These are phyloP conservation scores for Alternaria sp. DNA, from an alignment of 2,329 filamentous ascomycete species.

Conservation along the genomic window DNA sequence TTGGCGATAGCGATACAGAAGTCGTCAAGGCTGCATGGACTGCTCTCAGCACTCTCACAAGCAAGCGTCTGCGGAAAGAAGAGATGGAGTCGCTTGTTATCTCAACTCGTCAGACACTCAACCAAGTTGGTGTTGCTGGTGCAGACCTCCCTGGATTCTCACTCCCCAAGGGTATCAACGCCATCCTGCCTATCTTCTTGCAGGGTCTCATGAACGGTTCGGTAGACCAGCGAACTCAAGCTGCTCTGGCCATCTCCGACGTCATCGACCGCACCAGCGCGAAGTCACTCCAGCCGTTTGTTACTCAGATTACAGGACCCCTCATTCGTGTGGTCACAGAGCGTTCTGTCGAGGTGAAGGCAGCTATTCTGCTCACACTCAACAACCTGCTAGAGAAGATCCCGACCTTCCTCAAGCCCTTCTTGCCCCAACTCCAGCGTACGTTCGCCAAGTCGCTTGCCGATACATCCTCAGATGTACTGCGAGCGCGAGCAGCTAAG, in stretches of 20 bases:
- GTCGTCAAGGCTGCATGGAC: conserved; percentile 92
- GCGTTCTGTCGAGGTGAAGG: conserved; percentile 93
- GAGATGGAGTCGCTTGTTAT: conserved; percentile 94
- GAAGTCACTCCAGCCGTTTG: conserved; percentile 87
- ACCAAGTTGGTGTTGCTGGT: conserved; percentile 87
- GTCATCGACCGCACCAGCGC: conserved; percentile 91
- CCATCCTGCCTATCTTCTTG: conserved; percentile 93
- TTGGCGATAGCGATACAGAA: conserved; percentile 81
- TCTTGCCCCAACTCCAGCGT: conserved; percentile 92
- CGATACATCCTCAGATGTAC: conserved; percentile 86
- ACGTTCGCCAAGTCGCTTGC: conserved; percentile 97
- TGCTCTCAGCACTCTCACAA: conserved; percentile 79
- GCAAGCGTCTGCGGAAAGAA: conserved; percentile 89
- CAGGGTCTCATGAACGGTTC: conserved; percentile 98
- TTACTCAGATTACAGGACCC: conserved; percentile 96
- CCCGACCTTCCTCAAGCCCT: conserved; percentile 91
- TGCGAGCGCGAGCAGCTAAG: conserved; percentile 88
- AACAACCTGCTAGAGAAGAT: conserved; percentile 98
- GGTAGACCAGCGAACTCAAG: conserved; percentile 86
- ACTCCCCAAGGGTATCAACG: conserved; percentile 95
- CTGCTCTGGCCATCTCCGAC: conserved; percentile 92
- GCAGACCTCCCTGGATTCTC: conserved; percentile 84
- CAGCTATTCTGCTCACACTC: conserved; percentile 89
- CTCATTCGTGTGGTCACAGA: conserved; percentile 98
- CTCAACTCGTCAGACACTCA: conserved; percentile 84